Evolutionary conservation across 1,284 basidiomycete genomes (phyloP), one percentile per base, ranked within the genome.

Genomic region (Apiotrichum gamsii): DNA sequence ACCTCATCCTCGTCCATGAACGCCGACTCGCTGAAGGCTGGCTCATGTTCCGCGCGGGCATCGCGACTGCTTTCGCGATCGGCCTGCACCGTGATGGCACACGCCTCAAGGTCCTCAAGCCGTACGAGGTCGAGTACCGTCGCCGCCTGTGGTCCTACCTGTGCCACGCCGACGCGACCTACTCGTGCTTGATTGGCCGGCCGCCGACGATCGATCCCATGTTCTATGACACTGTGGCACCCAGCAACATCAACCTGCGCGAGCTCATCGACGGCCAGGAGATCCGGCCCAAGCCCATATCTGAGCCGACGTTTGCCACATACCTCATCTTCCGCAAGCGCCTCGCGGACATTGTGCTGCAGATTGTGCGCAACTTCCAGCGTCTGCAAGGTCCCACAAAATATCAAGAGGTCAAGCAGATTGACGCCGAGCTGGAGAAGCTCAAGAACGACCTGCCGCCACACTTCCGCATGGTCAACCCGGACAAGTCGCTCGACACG

Each of bases 71-170:
- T 5, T 89, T 94, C 64, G 89, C 90, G 1, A 80, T 95, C 31
- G 90, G 91, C 21, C 74, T 96, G 30, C 91, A 95, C 69, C 80
- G 90, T 42, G 91, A 96, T 67, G 87, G 87, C 13, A 80, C 82
- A 18, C 83, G 81, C 39, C 82, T 86, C 76, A 59, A 65, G 2
- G n/a, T n/a, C n/a, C 44, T 59, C 4, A 64, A 88, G 47, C 78
- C 83, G 2, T 77, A 81, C 43, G 80, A 83, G 50, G 82, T 86
- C 2, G 91, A 96, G 74, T 89, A 94, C 58, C 80, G 91, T 39
- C 80, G 91, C 42, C 80, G 90, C 24, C 82, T 96, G 57, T 96
- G 91, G 90, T 85, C 88, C 1, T 90, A 93, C 67, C 77, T 95
- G 2, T 90, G 90, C 61, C 89, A 93, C 64, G 87, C 88, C 6